Evolutionary conservation across 129 eudicot genomes (phyloP).

Genomic region (Centella asiatica): DNA sequence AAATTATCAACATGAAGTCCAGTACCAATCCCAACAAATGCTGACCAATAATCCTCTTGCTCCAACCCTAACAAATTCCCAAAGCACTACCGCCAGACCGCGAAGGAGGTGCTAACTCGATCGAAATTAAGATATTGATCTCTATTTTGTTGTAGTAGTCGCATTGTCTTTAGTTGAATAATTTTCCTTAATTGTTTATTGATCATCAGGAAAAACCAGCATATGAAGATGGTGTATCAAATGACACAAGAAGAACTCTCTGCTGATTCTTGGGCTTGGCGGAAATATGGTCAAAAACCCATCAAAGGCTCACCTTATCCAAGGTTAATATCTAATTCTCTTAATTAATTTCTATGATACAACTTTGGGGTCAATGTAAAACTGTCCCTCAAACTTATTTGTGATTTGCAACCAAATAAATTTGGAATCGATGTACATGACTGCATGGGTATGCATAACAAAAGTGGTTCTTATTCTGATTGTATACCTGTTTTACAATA

Average conservation of each 20-base stretch:
- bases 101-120: constrained; percentile 9
- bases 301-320: constrained; percentile 83
- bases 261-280: constrained; percentile 75
- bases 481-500: too few species aligned
- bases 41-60: not conserved
- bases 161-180: too few species aligned
- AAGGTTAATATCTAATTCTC: constrained; percentile 26
- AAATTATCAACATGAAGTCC: not conserved
- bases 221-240: constrained; percentile 44
- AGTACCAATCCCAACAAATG: not conserved
- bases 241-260: constrained; percentile 63
- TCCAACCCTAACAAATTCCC: not conserved
- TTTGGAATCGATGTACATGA: too few species aligned
- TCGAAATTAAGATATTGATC: too few species aligned
- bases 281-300: constrained; percentile 77
- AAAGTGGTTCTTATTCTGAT: too few species aligned
- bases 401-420: too few species aligned
- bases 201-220: constrained; percentile 46
- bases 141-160: too few species aligned
- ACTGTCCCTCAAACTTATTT: too few species aligned
- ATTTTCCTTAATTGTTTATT: not conserved
- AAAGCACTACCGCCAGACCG: not conserved
- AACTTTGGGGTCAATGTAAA: too few species aligned
- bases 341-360: not conserved
- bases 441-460: too few species aligned